These are phyloP conservation scores for Aureobasidium melanogenum DNA, from an alignment of 2,329 filamentous ascomycete genomes.

Conservation along the genomic window DNA sequence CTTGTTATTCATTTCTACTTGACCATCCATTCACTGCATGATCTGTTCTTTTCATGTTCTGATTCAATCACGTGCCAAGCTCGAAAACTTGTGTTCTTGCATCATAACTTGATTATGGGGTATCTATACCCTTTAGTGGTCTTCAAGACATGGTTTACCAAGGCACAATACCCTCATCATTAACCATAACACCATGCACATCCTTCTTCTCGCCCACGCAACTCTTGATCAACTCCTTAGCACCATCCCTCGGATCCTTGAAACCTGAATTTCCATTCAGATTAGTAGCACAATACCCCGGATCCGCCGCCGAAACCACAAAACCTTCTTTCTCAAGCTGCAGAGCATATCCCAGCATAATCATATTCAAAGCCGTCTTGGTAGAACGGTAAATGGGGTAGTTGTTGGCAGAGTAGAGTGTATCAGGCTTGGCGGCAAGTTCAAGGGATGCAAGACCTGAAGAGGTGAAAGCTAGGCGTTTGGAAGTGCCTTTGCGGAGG, in stretches of 20 bases:
- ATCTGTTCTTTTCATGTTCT: too few relatives aligned
- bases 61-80: too few relatives aligned
- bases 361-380: slow-evolving; percentile 24
- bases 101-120: too few relatives aligned
- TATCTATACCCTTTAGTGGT: neutral
- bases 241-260: slow-evolving; percentile 23
- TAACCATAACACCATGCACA: slow-evolving; percentile 19
- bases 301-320: slow-evolving; percentile 18
- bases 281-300: slow-evolving; percentile 20
- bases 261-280: slow-evolving; percentile 19
- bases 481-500: slow-evolving; percentile 16
- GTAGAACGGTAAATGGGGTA: slow-evolving; percentile 19
- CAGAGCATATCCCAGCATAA: slow-evolving; percentile 18
- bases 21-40: too few relatives aligned
- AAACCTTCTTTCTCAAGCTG: slow-evolving; percentile 16
- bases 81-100: too few relatives aligned
- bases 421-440: slow-evolving; percentile 4
- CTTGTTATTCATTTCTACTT: neutral
- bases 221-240: slow-evolving; percentile 19
- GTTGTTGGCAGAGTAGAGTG: neutral
- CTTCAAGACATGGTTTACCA: slow-evolving; percentile 14
- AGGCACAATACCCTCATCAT: slow-evolving; percentile 19
- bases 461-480: slow-evolving; percentile 22
- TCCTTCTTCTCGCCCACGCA: slow-evolving; percentile 18
- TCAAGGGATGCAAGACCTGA: slow-evolving; percentile 18